A percentile compares a stretch with the other conserved stretches of the same genome.
These are phyloP conservation scores for Quercus gilva DNA, from an alignment of 306 rosid species.

Conservation along the genomic window DNA sequence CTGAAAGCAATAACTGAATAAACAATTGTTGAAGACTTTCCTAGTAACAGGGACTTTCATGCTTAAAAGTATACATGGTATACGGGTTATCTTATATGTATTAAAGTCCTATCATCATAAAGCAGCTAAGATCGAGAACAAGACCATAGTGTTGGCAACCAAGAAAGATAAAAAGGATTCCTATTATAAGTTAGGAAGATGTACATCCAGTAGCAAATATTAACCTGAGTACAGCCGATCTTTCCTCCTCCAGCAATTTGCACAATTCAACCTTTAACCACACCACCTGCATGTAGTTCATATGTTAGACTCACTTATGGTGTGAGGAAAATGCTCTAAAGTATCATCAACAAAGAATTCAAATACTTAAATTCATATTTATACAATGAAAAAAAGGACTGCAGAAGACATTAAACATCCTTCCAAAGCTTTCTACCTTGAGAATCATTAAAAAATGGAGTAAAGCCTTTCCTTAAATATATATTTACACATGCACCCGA, in stretches of 20 bases:
- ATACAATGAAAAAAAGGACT: background rate
- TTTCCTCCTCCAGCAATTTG: constrained; percentile 79
- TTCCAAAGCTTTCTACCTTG: background rate
- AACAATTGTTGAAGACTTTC: background rate
- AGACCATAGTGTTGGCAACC: background rate
- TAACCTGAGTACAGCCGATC: constrained; percentile 90
- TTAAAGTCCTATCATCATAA: background rate
- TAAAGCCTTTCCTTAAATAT: background rate
- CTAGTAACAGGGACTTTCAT: background rate
- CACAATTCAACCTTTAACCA: constrained; percentile 90
- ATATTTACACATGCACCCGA: too few species aligned
- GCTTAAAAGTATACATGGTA: background rate
- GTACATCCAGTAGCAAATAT: constrained; percentile 11
- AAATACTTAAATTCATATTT: background rate
- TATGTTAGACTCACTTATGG: constrained; percentile 21
- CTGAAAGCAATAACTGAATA: background rate
- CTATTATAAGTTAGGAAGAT: background rate
- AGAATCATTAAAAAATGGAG: background rate
- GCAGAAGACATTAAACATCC: background rate
- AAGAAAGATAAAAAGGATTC: background rate
- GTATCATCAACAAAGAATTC: constrained; percentile 4
- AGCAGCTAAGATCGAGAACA: background rate
- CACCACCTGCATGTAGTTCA: constrained; percentile 63
- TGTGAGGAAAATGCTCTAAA: constrained; percentile 1
- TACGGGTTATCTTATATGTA: background rate